These are phyloP conservation scores for Xylaria sp. DNA, from an alignment of 495 filamentous ascomycete genomes.

Conservation along the genomic window DNA sequence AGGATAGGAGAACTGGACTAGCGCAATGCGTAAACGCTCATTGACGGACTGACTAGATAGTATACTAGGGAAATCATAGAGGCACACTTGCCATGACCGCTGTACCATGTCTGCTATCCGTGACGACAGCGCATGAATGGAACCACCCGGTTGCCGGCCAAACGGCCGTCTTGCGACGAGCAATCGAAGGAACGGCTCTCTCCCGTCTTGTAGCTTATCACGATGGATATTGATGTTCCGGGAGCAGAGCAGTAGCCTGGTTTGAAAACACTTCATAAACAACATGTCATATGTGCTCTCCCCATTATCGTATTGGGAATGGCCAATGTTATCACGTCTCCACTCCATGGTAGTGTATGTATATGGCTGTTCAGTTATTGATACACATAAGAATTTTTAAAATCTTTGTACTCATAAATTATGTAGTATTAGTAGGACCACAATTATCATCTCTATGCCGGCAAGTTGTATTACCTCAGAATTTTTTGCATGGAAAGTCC, in stretches of 20 bases:
- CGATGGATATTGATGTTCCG: not conserved
- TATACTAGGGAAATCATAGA: not conserved
- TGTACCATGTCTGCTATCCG: not conserved
- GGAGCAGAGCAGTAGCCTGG: not conserved
- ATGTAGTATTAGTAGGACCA: not conserved
- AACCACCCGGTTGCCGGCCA: not conserved
- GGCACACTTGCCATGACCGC: not conserved
- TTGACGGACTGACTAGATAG: not conserved
- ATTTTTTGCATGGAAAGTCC: not conserved
- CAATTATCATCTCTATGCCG: not conserved
- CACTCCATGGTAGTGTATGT: not conserved
- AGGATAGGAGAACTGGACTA: not conserved
- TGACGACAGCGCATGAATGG: conserved; percentile 2
- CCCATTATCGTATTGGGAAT: not conserved
- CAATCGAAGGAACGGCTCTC: not conserved
- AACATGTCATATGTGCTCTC: not conserved
- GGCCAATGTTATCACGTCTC: not conserved
- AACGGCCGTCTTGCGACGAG: not conserved
- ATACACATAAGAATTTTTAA: not conserved
- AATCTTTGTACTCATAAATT: not conserved
- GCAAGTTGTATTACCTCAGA: not conserved
- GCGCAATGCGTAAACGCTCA: not conserved
- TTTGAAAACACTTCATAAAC: not conserved
- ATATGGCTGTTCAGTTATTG: not conserved
- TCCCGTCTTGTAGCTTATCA: conserved; percentile 2